Base-by-base conservation (phyloP, 2,329 filamentous ascomycete species). In the Ophiosphaerella narmari region DNA sequence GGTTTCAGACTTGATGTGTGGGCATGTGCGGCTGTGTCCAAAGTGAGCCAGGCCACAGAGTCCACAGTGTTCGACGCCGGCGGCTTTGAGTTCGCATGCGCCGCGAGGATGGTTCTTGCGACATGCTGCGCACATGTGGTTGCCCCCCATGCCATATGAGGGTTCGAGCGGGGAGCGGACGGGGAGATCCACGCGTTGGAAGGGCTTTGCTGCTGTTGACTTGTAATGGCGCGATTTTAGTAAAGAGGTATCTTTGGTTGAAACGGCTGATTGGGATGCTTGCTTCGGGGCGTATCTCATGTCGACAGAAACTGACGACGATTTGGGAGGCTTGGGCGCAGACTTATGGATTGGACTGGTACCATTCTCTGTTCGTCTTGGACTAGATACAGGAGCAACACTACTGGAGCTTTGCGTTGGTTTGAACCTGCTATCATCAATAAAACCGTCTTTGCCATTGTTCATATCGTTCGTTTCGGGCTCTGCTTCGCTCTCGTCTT, bases 21-120 rank as follows among this genome's bases (percentile, higher is more conserved):
- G 82, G 62, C 87, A 90, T 7, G 78, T 79, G 29, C 82, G 77
- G 1, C 73, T 70, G 45, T 77, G 66, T 2, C 84, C 85, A 18
- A 84, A 77, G 13, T 85, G 85, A 54, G 87, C 89, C 6, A 88
- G 77, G 1, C 71, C 71, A 65, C 87, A 90, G 50, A 88, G 77
- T 6, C 80, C 80, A 68, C 87, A 90, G 58, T 80, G 72, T 60
- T 88, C 85, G 2, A 80, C 75, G 2, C 83, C 83, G 7, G 81
- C 80, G 5, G 77, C 57, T 65, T 85, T 86, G 29, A 88, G 72
- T 8, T 81, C 81, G 62, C 86, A 89, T 36, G 78, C 76, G n/a
- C 85, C 86, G 11, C 74, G 65, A 1, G 75, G 67, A 65, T 89
- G 86, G n/a, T 62, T 51, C 18, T 75, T 72, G 33, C 71, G 68